Percentiles rank a stretch among this genome's conserved stretches.
Evolutionary conservation across 2,329 filamentous ascomycete species (phyloP).

Genomic region (Madurella fahalii): DNA sequence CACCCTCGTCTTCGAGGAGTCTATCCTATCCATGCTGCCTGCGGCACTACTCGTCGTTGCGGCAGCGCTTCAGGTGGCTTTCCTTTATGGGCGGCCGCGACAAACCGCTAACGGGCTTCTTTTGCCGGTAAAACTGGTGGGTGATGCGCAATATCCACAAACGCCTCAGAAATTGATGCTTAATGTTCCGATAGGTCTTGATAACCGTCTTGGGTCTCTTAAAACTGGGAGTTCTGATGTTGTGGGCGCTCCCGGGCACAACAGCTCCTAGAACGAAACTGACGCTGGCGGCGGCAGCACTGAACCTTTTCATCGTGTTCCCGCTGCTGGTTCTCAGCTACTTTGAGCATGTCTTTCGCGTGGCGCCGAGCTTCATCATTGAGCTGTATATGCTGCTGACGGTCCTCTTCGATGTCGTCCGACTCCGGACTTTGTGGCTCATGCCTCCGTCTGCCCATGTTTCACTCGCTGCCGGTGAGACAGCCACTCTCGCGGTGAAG

Average conservation of each 20-base stretch:
- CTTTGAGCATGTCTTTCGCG: slow-evolving; percentile 8
- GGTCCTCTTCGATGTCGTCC: slow-evolving; percentile 1
- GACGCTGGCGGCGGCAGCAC: slow-evolving; percentile 5
- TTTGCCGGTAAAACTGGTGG: slow-evolving; percentile 4
- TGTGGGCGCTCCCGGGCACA: slow-evolving; percentile 7
- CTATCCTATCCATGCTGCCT: slow-evolving; percentile 7
- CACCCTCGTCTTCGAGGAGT: slow-evolving; percentile 12
- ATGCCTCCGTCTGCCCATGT: slow-evolving; percentile 3
- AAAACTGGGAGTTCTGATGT: slow-evolving; percentile 6
- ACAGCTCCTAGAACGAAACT: slow-evolving; percentile 6
- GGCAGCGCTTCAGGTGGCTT: slow-evolving; percentile 4
- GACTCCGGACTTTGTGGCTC: slow-evolving; percentile 5
- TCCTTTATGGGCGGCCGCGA: slow-evolving; percentile 4
- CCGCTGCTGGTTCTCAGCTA: slow-evolving; percentile 6
- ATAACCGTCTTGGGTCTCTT: slow-evolving; percentile 3
- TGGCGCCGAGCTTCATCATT: slow-evolving; percentile 8
- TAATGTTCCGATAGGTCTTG: background rate
- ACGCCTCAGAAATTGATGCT: too few relatives aligned
- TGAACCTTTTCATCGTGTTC: slow-evolving; percentile 6
- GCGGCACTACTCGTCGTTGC: slow-evolving; percentile 1
- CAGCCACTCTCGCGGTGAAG: slow-evolving; percentile 2
- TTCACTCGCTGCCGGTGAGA: slow-evolving; percentile 2
- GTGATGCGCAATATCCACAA: background rate
- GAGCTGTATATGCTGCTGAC: slow-evolving; percentile 10
- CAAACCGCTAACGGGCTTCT: slow-evolving; percentile 2